Evolutionary conservation across 805 yeast genomes (phyloP), one percentile per base, ranked within the genome.

Genomic region (Teunomyces aglyptinius): DNA sequence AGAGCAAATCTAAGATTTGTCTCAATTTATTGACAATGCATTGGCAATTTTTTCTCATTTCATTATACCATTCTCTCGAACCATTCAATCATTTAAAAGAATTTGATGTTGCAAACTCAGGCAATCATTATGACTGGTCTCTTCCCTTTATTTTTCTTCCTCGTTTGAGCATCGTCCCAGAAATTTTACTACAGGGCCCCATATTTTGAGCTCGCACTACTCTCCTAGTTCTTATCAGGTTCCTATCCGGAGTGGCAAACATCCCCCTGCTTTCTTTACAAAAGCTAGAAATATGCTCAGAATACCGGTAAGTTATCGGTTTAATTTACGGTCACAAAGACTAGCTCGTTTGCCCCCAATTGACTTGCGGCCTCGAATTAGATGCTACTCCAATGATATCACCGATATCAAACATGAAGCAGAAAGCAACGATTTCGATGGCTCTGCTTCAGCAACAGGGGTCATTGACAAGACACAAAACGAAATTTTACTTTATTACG

Each of bases 391-490:
- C 3, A 53, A 63, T 1, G 73, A 69, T 49, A 54, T 72, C 13
- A 59, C 60, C 32, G 58, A 55, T 10, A 53, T 72, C 33, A 71
- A 69, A 48, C 47, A 55, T 13, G 73, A 68, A 47, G 52, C 69
- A 4, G 67, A 61, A 29, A 36, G 51, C 4, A 49, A 53, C 18
- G 70, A 67, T 38, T 12, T 52, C 10, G 73, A 68, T 31, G 52
- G 47, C 12, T 63, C 73, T 3, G 68, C 75, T 2, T 54, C 59
- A 6, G 56, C 70, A 18, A 72, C 77, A 1, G 77, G 77, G 4
- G 73, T 71, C 1, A 62, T 72, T 46, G 75, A 72, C 46, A 58
- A 63, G 48, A 52, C 57, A 8, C 55, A 52, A 20, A 54, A 49
- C 11, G 75, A 72, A 38, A 60, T 67, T 8, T 59, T 71, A 12